Base-by-base conservation (phyloP, 2,329 filamentous ascomycete genomes). In the Chrysosporium keratinophilum region DNA sequence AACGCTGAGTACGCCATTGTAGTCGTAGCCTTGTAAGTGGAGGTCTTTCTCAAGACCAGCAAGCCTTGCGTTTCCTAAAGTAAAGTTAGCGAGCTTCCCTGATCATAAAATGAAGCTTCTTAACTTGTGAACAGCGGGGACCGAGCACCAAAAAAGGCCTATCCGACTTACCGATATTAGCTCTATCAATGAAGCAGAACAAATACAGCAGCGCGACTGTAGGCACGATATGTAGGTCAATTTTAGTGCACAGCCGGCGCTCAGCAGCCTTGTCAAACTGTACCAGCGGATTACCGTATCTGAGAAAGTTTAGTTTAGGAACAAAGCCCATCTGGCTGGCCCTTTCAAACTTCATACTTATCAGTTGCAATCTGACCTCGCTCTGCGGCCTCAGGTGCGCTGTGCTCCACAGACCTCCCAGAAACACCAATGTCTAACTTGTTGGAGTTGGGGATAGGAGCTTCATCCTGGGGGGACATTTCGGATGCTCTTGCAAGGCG, bases 171-270 rank as follows among this genome's bases (percentile, higher is more conserved):
- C 83, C 84, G 37, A 88, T 83, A 57, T 87, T 87, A 20, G 83
- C 81, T n/a, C 84, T 76, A 61, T 87, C 84, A 58, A 87, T 85
- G 67, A 86, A 87, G 68, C 83, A 86, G 62, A 87, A 86, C 0
- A 87, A 74, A 61, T 87, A 87, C 2, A 87, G 69, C 0, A 86
- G 54, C 0, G 82, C 70, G 0, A 86, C 82, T 0, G 80, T 84
- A 0, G 84, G 84, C 0, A 87, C 72, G 43, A 85, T 78, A 60
- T 73, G 78, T 5, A 84, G 60, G 60, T 87, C 84, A 46, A 87
- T 81, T 65, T 87, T 87, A 61, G 70, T 68, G 6, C 81, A 73
- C 20, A 87, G 71, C 50, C 72, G 76, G 6, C 74, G 65, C 63
- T 85, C 84, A 1, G 78, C 80, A 28, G 67, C 72, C 2, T 72